A percentile compares a stretch with the other conserved stretches of the same genome.
phyloP scores from a whole-genome alignment of 2,329 filamentous ascomycete genomes.

The Monosporascus sp. region DNA sequence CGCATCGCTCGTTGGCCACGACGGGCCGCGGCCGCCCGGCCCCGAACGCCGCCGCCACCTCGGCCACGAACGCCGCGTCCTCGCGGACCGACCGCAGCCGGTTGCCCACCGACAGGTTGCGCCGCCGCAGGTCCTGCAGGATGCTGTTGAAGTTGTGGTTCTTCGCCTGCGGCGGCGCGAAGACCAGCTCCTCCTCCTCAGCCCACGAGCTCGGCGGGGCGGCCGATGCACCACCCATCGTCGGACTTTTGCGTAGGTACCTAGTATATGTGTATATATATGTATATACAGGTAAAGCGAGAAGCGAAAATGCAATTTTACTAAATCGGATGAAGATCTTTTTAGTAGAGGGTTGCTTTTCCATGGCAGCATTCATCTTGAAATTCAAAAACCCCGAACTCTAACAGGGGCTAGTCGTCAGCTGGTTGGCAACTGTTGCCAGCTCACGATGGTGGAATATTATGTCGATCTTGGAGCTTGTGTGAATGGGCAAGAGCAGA shows the following conservation, averaged over 20 bases:
- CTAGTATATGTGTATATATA: no score
- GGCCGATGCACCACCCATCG: no score
- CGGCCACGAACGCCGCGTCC: constrained; percentile 70
- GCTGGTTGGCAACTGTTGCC: neutral
- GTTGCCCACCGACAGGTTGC: constrained; percentile 67
- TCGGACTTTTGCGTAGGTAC: no score
- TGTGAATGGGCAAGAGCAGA: neutral
- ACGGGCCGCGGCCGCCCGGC: constrained; percentile 53
- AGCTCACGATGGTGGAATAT: neutral
- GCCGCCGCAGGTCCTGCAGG: neutral
- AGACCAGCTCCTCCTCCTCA: neutral
- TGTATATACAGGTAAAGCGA: no score
- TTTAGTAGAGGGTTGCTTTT: no score
- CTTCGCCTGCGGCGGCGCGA: neutral
- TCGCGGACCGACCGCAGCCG: constrained; percentile 72
- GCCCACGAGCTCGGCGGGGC: no score
- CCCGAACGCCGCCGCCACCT: constrained; percentile 49
- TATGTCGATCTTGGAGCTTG: neutral
- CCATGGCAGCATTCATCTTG: no score
- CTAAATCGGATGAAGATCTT: no score
- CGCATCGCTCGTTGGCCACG: constrained; percentile 90
- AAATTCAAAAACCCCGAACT: no score
- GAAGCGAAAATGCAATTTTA: no score
- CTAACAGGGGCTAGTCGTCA: neutral
- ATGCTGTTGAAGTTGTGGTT: neutral